Percentiles rank a stretch among this genome's conserved stretches.
phyloP scores from a whole-genome alignment of 2,329 filamentous ascomycete genomes.

The Juglanconis sp. region DNA sequence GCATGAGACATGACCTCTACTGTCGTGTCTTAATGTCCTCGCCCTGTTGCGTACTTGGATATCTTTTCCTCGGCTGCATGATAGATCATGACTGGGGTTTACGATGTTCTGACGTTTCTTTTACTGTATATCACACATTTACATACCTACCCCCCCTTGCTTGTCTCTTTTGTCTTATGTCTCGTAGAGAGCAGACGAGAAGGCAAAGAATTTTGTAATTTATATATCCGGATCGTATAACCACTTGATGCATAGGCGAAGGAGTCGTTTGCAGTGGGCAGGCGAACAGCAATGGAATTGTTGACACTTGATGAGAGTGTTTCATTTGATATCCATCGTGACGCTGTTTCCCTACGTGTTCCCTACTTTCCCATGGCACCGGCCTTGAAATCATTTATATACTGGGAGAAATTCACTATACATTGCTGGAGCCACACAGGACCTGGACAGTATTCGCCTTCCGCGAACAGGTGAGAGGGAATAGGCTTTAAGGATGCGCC shows the following conservation, averaged over 20 bases:
- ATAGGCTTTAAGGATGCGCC: too few species aligned
- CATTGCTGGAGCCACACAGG: too few species aligned
- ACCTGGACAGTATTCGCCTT: too few species aligned
- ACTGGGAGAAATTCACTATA: too few species aligned
- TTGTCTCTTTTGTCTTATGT: not conserved
- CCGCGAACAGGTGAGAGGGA: too few species aligned
- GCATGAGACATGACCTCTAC: conserved; percentile 20
- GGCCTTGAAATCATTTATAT: too few species aligned
- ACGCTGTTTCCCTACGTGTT: too few species aligned
- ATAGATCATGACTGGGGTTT: not conserved
- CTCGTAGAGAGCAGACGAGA: not conserved
- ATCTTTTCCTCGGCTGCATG: not conserved
- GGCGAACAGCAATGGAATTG: not conserved
- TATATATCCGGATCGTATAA: not conserved
- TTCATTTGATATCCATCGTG: too few species aligned
- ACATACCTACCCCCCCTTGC: not conserved
- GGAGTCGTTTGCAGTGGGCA: not conserved
- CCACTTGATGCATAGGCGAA: not conserved
- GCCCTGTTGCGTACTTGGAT: not conserved
- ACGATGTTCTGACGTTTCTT: not conserved
- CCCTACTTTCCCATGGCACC: too few species aligned
- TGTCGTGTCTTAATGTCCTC: not conserved
- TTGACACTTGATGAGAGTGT: too few species aligned
- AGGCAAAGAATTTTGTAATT: not conserved
- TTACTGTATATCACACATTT: not conserved